phyloP scores from a whole-genome alignment of 805 yeast genomes.

The Torulaspora maleeae region DNA sequence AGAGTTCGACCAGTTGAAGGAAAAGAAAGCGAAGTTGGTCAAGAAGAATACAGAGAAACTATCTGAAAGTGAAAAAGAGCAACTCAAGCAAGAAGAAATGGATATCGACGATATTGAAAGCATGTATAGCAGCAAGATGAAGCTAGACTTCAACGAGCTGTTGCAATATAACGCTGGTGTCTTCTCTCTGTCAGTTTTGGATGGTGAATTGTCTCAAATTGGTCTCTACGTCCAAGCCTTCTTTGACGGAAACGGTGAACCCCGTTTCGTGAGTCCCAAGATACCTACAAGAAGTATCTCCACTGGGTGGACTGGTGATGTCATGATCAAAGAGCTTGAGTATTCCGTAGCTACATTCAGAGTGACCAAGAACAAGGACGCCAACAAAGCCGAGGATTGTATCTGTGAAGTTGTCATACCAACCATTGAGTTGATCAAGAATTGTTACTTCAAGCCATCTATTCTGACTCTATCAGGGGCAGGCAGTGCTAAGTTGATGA shows the following conservation, averaged over 20 bases:
- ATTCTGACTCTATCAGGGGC: constrained; percentile 52
- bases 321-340: constrained; percentile 69
- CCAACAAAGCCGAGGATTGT: constrained; percentile 52
- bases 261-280: constrained; percentile 54
- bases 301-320: constrained; percentile 61
- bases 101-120: constrained; percentile 38
- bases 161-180: constrained; percentile 67
- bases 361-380: constrained; percentile 50
- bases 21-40: constrained; percentile 37
- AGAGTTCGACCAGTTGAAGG: constrained; percentile 47
- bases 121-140: constrained; percentile 41
- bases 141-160: constrained; percentile 55
- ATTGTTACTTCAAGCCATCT: constrained; percentile 59
- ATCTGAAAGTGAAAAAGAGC: constrained; percentile 29
- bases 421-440: constrained; percentile 58
- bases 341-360: constrained; percentile 64
- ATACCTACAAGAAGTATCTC: constrained; percentile 37
- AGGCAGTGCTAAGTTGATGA: constrained; percentile 47
- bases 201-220: constrained; percentile 51
- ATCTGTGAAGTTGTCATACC: constrained; percentile 62
- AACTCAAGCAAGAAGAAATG: constrained; percentile 29
- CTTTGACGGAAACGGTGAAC: constrained; percentile 70
- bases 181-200: constrained; percentile 59
- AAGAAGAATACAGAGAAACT: constrained; percentile 32
- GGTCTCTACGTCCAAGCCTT: constrained; percentile 66